Conservation (phyloP, 176 grass and related monocot species). For the Melocanna baccifera region DNA sequence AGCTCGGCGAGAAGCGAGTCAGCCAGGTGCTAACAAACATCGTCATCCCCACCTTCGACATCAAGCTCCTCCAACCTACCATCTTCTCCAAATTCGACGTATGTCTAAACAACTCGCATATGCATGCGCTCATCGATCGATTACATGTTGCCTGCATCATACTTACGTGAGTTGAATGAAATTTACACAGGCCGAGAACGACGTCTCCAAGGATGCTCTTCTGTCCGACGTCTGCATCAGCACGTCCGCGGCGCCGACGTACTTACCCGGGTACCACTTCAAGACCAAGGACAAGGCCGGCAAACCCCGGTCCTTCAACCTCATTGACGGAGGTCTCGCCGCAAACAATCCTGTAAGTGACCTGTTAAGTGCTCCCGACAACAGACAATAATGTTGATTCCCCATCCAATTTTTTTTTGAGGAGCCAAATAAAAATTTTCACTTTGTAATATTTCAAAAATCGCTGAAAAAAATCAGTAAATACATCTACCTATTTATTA, state of each 20-base stretch:
- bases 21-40: slow-evolving; percentile 23
- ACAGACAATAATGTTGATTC: no score
- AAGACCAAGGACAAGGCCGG: slow-evolving; percentile 40
- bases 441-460: no score
- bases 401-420: no score
- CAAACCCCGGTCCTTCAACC: slow-evolving; percentile 47
- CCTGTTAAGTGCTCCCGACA: no score
- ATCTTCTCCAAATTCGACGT: slow-evolving; percentile 48
- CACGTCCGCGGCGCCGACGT: slow-evolving; percentile 51
- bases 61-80: slow-evolving; percentile 50
- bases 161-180: neutral
- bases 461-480: no score
- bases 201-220: slow-evolving; percentile 43
- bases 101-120: neutral
- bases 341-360: slow-evolving; percentile 63
- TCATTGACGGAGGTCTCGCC: slow-evolving; percentile 60
- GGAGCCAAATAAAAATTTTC: no score
- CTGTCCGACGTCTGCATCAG: slow-evolving; percentile 59
- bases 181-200: neutral
- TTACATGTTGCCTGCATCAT: neutral
- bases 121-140: neutral
- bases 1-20: slow-evolving; percentile 15
- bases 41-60: slow-evolving; percentile 61
- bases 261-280: slow-evolving; percentile 50
- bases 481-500: no score